These are phyloP conservation scores for Albifimbria verrucaria DNA, from an alignment of 2,329 filamentous ascomycete genomes.

Conservation along the genomic window DNA sequence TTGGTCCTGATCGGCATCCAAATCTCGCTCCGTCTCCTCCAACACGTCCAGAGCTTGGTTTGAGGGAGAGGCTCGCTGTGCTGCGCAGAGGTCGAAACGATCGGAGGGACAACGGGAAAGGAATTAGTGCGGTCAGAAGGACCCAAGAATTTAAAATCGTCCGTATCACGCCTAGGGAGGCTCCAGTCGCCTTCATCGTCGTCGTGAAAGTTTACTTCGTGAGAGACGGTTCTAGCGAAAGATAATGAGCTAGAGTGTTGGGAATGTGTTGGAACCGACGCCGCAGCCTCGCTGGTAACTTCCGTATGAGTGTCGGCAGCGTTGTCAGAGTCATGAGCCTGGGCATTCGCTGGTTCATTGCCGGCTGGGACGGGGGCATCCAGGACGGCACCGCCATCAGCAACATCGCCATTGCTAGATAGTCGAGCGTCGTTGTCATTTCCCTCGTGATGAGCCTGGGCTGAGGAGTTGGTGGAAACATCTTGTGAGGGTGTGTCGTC, in stretches of 20 bases:
- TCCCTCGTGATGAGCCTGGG: constrained; percentile 10
- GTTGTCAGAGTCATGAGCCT: background rate
- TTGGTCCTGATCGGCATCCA: constrained; percentile 38
- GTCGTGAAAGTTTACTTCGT: constrained; percentile 57
- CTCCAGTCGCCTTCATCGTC: constrained; percentile 60
- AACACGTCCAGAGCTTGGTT: constrained; percentile 54
- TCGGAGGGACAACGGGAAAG: constrained; percentile 54
- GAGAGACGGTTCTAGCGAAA: constrained; percentile 61
- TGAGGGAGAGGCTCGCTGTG: constrained; percentile 37
- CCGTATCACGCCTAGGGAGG: constrained; percentile 47
- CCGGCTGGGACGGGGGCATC: background rate
- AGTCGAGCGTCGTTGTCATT: constrained; percentile 10
- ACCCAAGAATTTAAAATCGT: constrained; percentile 60
- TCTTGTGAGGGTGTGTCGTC: constrained; percentile 4
- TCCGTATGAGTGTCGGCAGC: constrained; percentile 4
- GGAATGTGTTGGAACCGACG: constrained; percentile 12
- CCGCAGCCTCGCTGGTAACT: constrained; percentile 2
- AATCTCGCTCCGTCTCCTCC: constrained; percentile 47
- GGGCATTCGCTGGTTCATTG: background rate
- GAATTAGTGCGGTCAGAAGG: constrained; percentile 59
- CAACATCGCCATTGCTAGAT: constrained; percentile 9
- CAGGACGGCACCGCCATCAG: background rate
- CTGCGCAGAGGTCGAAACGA: constrained; percentile 21
- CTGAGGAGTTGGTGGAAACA: constrained; percentile 5
- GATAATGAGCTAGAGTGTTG: constrained; percentile 61